A percentile compares a stretch with the other conserved stretches of the same genome.
These are phyloP conservation scores for Exsudoporus frostii DNA, from an alignment of 768 basidiomycete species.

Conservation along the genomic window DNA sequence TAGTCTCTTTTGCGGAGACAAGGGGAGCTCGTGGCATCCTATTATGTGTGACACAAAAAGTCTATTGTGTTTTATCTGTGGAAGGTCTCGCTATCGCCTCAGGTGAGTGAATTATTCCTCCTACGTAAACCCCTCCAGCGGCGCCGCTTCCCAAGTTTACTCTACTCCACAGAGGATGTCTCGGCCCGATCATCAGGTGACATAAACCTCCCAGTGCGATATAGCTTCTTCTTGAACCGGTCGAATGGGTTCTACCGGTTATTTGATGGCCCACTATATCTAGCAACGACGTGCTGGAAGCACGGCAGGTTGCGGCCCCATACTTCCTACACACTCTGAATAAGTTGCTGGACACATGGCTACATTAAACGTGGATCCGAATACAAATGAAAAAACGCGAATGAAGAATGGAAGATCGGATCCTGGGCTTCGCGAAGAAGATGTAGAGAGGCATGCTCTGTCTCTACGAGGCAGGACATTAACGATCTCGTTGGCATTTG, in stretches of 20 bases:
- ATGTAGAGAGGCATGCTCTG: constrained; percentile 8
- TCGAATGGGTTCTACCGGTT: constrained; percentile 1
- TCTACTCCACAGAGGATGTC: neutral
- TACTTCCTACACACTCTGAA: neutral
- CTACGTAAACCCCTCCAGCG: neutral
- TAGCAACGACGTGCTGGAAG: neutral
- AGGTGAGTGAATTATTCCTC: constrained; percentile 8
- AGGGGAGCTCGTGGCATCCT: neutral
- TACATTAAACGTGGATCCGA: neutral
- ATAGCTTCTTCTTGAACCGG: constrained; percentile 1
- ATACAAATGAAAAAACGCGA: constrained; percentile 9
- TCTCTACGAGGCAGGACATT: constrained; percentile 37
- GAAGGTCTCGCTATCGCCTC: neutral
- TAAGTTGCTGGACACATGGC: constrained; percentile 4
- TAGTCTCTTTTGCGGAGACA: constrained; percentile 11
- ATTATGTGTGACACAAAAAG: neutral
- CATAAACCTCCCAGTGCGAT: neutral
- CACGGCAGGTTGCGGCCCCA: neutral
- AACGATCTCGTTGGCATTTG: constrained; percentile 50
- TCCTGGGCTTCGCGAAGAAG: constrained; percentile 3
- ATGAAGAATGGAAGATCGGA: neutral
- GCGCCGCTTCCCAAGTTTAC: neutral
- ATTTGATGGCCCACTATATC: constrained; percentile 10
- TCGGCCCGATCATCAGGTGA: constrained; percentile 6
- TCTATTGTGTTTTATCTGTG: neutral